Evolutionary conservation across 2,329 filamentous ascomycete species (phyloP).

Genomic region (Ambrosiella cleistominuta): DNA sequence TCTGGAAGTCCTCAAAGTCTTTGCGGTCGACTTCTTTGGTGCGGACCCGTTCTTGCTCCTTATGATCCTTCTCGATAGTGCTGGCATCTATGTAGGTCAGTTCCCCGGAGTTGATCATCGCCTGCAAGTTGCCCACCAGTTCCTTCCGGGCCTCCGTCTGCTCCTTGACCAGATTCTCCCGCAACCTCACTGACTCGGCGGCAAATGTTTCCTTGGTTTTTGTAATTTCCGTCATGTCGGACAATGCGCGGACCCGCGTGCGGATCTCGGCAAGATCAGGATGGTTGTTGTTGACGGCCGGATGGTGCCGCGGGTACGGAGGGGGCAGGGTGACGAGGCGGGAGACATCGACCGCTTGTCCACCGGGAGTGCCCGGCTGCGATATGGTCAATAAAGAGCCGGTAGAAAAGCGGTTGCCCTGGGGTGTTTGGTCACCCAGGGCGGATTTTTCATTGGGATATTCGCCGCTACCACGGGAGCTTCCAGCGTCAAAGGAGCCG

Average conservation of each 20-base stretch:
- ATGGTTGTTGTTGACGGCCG: conserved; percentile 89
- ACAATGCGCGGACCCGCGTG: conserved; percentile 52
- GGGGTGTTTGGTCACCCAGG: conserved; percentile 31
- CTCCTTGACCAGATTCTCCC: conserved; percentile 35
- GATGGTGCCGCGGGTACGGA: conserved; percentile 84
- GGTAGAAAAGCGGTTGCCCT: conserved; percentile 25
- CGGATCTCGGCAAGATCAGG: conserved; percentile 71
- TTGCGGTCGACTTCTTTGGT: conserved; percentile 58
- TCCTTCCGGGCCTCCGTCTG: conserved; percentile 39
- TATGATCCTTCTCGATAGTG: conserved; percentile 59
- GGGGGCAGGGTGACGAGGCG: conserved; percentile 83
- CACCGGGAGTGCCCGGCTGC: conserved; percentile 29
- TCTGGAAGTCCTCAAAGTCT: conserved; percentile 73
- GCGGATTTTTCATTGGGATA: conserved; percentile 40
- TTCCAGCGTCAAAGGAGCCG: conserved; percentile 16
- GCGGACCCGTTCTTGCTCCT: conserved; percentile 49
- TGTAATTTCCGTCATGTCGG: conserved; percentile 55
- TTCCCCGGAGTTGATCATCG: conserved; percentile 58
- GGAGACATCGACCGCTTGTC: conserved; percentile 63
- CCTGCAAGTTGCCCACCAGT: conserved; percentile 58
- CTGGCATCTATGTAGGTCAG: conserved; percentile 73
- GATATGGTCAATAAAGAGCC: conserved; percentile 25
- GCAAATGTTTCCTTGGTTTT: conserved; percentile 46
- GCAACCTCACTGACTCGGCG: conserved; percentile 36
- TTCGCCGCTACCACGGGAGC: conserved; percentile 23